Conservation (phyloP, 805 yeast species). For the Metschnikowia lochheadii region DNA sequence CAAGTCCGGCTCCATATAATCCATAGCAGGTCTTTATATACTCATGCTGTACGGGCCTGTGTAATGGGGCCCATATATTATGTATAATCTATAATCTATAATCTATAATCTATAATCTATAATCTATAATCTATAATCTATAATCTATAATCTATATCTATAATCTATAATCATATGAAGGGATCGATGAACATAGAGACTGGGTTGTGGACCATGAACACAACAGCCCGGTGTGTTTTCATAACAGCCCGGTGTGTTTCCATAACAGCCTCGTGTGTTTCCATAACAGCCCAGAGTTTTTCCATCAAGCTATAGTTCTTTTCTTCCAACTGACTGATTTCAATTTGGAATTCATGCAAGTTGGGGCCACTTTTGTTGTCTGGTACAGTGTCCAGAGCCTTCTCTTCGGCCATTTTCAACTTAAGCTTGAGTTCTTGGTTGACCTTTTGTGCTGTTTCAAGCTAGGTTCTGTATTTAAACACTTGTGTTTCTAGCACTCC, state of each 20-base stretch:
- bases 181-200: too few species aligned
- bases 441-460: constrained; percentile 20
- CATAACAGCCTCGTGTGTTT: too few species aligned
- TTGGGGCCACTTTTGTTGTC: constrained; percentile 17
- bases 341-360: constrained; percentile 9
- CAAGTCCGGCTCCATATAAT: too few species aligned
- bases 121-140: too few species aligned
- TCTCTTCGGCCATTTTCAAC: constrained; percentile 17
- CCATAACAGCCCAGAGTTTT: constrained; percentile 38
- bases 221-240: constrained; percentile 37
- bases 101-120: too few species aligned
- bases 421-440: constrained; percentile 24
- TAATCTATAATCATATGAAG: too few species aligned
- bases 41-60: too few species aligned
- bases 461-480: constrained; percentile 18
- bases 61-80: too few species aligned
- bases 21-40: too few species aligned
- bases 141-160: too few species aligned
- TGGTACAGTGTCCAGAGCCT: background rate
- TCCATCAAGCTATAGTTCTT: constrained; percentile 37
- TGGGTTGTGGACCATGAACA: constrained; percentile 26
- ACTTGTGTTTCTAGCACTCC: constrained; percentile 37
- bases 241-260: constrained; percentile 40
- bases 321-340: constrained; percentile 19
- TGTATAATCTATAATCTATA: too few species aligned